Percentiles rank a stretch among this genome's conserved stretches.
Conservation (phyloP, 495 filamentous ascomycete species). For the Talaromyces thailandensis region DNA sequence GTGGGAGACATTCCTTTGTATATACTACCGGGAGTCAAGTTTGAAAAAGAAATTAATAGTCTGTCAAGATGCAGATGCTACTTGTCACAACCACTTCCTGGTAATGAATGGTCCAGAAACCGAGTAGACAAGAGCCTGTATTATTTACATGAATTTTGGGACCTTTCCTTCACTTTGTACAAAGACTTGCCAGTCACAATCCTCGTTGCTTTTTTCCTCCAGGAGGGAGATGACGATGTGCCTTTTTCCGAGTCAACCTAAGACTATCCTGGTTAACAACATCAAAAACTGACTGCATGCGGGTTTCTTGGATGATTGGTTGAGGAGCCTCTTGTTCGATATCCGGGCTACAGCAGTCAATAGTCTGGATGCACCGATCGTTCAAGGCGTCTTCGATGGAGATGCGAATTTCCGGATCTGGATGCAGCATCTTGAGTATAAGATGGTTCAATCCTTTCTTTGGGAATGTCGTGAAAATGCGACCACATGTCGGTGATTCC, state of each 20-base stretch:
- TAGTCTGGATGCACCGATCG: conserved; percentile 53
- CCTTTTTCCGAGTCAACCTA: conserved; percentile 2
- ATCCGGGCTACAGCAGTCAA: conserved; percentile 57
- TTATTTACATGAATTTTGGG: neutral
- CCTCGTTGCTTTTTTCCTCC: neutral
- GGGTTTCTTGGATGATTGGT: neutral
- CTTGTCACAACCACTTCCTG: neutral
- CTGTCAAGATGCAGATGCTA: neutral
- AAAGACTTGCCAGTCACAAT: neutral
- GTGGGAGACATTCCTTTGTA: neutral
- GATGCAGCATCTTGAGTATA: conserved; percentile 68
- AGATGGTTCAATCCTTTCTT: conserved; percentile 49
- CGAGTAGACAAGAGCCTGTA: neutral
- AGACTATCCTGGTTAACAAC: conserved; percentile 6
- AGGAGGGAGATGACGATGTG: conserved; percentile 5
- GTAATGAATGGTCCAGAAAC: neutral
- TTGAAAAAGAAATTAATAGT: neutral
- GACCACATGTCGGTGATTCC: conserved; percentile 45
- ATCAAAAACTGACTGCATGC: neutral
- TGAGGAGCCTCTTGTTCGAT: neutral
- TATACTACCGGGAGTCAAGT: neutral
- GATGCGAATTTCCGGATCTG: conserved; percentile 56
- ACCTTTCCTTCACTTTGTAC: neutral
- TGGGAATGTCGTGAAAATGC: conserved; percentile 31
- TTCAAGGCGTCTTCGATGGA: conserved; percentile 52